Percentiles rank a stretch among this genome's conserved stretches.
Evolutionary conservation across 371 early-diverging fungal species (phyloP).

Genomic region (Parasitella parasitica): DNA sequence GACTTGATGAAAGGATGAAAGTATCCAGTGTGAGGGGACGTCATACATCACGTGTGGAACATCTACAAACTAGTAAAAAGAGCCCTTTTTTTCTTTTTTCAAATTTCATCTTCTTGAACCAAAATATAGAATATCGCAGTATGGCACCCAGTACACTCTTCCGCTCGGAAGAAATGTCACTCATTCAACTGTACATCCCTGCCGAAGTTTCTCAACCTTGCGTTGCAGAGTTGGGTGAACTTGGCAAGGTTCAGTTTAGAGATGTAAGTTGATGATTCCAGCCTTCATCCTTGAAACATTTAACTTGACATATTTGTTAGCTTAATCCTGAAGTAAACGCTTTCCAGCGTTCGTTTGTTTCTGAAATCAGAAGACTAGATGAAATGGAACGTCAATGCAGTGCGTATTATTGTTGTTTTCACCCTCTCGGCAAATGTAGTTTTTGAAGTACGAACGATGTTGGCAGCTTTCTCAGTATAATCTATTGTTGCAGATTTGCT

Average conservation of each 20-base stretch:
- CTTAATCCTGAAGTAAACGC: slow-evolving; percentile 92
- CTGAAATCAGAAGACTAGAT: slow-evolving; percentile 86
- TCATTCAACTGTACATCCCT: slow-evolving; percentile 88
- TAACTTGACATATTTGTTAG: slow-evolving; percentile 32
- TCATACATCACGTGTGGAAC: not conserved
- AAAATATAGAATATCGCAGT: not conserved
- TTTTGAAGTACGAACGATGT: not conserved
- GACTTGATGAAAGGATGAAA: not conserved
- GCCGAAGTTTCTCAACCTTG: slow-evolving; percentile 77
- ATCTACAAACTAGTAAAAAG: too few species aligned
- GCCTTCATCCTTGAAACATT: not conserved
- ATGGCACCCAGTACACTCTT: slow-evolving; percentile 71
- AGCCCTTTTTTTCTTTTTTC: not conserved
- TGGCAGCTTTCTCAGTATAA: not conserved
- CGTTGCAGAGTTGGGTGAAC: slow-evolving; percentile 92
- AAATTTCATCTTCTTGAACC: too few species aligned
- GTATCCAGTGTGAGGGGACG: not conserved
- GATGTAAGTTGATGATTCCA: slow-evolving; percentile 61
- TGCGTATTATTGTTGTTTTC: slow-evolving; percentile 37
- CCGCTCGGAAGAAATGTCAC: slow-evolving; percentile 95
- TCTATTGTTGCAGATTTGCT: not conserved
- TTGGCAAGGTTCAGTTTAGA: slow-evolving; percentile 91
- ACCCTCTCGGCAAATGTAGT: not conserved
- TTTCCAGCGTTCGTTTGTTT: slow-evolving; percentile 93
- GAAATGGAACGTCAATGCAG: slow-evolving; percentile 92